Evolutionary conservation across 2,329 filamentous ascomycete genomes (phyloP), one percentile per base, ranked within the genome.

Genomic region (Dactylellina sp.): DNA sequence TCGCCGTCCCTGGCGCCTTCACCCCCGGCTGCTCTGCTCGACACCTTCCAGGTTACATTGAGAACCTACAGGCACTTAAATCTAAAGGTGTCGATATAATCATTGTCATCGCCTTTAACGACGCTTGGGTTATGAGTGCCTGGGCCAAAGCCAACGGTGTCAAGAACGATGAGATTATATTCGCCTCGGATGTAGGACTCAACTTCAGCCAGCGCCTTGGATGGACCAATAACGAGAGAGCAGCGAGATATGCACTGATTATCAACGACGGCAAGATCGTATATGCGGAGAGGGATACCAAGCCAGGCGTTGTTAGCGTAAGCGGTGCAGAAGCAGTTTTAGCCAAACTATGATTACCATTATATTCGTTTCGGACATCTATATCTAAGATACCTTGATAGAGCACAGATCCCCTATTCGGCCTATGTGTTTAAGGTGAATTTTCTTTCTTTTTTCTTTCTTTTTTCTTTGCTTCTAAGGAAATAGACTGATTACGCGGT

Each of bases 121-220:
- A 96, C 83, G 84, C 89, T 76, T 96, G 86, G 80, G 92, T 96
- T 81, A 94, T 94, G 91, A 89, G 88, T 79, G 92, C 91, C 62
- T 95, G 91, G 91, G 90, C 88, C 83, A 96, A 96, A 87, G 92
- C 92, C 80, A 94, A 96, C 83, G 85, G 86, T 60, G 85, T 94
- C 80, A 89, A 87, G 80, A 88, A 89, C 76, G 89, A 94, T 78
- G 86, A 87, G 79, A 87, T 90, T 78, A 85, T 95, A 78, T 95
- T 96, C 85, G 86, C 92, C 80, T 89, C 88, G 78, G 92, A 96
- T 82, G 52, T 22, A 1, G 72, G 64, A 11, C 85, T 87, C 77
- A 87, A 87, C 79, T 96, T 96, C 86, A 90, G 88, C 82, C 89
- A 90, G 85, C 85, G 85, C 80, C 86, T 93, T 78, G 92, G 90